These are phyloP conservation scores for Phyllosticta citrichinensis DNA, from an alignment of 2,329 filamentous ascomycete species.

Conservation along the genomic window DNA sequence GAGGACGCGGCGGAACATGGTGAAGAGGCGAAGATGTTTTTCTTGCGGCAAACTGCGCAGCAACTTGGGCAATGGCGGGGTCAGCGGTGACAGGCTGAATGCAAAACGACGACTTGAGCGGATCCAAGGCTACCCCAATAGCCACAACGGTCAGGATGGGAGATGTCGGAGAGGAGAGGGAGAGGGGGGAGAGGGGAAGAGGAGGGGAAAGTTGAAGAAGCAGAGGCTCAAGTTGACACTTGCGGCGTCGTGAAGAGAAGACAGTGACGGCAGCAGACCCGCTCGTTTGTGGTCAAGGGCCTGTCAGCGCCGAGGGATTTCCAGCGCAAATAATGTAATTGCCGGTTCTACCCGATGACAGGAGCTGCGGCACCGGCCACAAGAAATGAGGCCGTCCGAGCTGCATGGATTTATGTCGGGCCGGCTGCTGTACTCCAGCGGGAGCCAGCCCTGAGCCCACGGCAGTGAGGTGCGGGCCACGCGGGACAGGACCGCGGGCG, in stretches of 20 bases:
- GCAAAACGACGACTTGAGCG: not conserved
- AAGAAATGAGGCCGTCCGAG: not conserved
- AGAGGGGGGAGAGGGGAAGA: not conserved
- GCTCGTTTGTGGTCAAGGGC: not conserved
- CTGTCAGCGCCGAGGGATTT: not conserved
- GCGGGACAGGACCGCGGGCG: not conserved
- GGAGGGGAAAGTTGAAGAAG: constrained; percentile 9
- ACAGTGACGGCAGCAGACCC: constrained; percentile 8
- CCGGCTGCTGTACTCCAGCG: not conserved
- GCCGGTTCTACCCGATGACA: not conserved
- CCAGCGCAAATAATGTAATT: not conserved
- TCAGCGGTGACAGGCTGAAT: not conserved
- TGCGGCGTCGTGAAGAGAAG: constrained; percentile 1
- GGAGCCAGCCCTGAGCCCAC: too few species aligned
- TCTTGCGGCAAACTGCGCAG: not conserved
- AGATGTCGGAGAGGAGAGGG: not conserved
- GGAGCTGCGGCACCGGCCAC: not conserved
- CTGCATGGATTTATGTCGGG: not conserved
- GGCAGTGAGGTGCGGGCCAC: not conserved
- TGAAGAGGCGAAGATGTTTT: not conserved
- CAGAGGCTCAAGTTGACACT: constrained; percentile 6
- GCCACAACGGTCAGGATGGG: not conserved
- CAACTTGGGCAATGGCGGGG: not conserved
- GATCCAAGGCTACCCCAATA: not conserved
- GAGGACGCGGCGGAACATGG: constrained; percentile 9